Evolutionary conservation across 495 filamentous ascomycete genomes (phyloP).

Genomic region (Trichoderma reesei): DNA sequence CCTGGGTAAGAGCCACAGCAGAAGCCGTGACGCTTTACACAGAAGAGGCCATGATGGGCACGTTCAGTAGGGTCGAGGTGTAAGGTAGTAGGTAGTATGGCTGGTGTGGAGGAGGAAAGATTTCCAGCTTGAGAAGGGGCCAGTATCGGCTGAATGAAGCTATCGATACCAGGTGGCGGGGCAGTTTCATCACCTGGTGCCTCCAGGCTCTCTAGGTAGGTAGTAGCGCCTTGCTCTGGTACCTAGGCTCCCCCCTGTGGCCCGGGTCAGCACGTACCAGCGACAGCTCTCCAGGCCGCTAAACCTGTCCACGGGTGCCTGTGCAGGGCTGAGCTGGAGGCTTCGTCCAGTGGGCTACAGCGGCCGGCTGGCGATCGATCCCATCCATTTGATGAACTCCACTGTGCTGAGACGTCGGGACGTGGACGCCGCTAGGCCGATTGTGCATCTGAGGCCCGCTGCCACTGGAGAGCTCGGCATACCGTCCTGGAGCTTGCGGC

Average conservation of each 20-base stretch:
- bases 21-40: slow-evolving; percentile 22
- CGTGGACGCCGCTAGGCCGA: not conserved
- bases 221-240: too few relatives aligned
- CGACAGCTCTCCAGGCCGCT: not conserved
- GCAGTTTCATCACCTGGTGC: not conserved
- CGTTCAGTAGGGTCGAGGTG: not conserved
- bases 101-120: not conserved
- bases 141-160: not conserved
- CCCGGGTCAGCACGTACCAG: not conserved
- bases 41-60: slow-evolving; percentile 18
- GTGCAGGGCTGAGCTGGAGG: slow-evolving; percentile 5
- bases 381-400: not conserved
- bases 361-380: not conserved
- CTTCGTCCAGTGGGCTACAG: not conserved
- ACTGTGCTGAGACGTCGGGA: not conserved
- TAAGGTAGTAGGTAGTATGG: not conserved
- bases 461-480: not conserved
- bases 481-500: too few relatives aligned
- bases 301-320: not conserved
- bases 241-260: too few relatives aligned
- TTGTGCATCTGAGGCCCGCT: not conserved
- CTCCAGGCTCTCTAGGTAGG: not conserved
- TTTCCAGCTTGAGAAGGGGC: not conserved
- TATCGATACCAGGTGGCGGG: not conserved
- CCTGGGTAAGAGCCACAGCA: slow-evolving; percentile 19